Evolutionary conservation across 768 basidiomycete species (phyloP), one percentile per base, ranked within the genome.

Genomic region (Mycena alexandri): DNA sequence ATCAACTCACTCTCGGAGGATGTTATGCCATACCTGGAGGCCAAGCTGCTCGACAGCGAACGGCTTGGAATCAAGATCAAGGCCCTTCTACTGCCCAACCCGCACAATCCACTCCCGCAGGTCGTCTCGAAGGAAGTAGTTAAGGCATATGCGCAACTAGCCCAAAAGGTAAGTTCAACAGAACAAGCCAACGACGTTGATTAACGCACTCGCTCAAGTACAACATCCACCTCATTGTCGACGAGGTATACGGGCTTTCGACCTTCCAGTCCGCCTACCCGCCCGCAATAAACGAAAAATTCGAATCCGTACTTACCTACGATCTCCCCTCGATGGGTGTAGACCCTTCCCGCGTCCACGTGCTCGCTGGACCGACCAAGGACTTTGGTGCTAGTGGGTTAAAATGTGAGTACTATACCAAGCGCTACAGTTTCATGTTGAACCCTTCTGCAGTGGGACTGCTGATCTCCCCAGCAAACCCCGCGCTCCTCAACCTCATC

Each of bases 331-430:
- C 65, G 1, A 25, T 71, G 14, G 65, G 68, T 11, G 70, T 77
- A 14, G 71, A 75, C 48, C 74, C 75, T 17, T 42, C 62, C 2
- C 67, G 78, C 5, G 68, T 76, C 2, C 78, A 77, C 42, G 75
- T 75, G 48, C 62, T 79, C 9, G 75, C 75, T 10, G 75, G 78
- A 1, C 76, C 76, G 53, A 75, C 78, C 24, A 79, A 79, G 59
- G 78, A 79, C 59, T 77, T 79, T 42, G 71, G 75, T 17, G 72
- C 73, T 5, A 75, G 72, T 42, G 78, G 78, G 9, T 70, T 79
- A 50, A 72, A 76, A 22, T 21, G 70, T 71, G 38, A 38, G 38
- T 38, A 10, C 38, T 9, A 38, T 9, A 3, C 10, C 38, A 11
- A 11, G 38, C 17, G 0, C 63, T 71, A 29, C 12, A 46, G 12